phyloP scores from a whole-genome alignment of 352 stramenopile genomes.

The Phytophthora cryptogea region DNA sequence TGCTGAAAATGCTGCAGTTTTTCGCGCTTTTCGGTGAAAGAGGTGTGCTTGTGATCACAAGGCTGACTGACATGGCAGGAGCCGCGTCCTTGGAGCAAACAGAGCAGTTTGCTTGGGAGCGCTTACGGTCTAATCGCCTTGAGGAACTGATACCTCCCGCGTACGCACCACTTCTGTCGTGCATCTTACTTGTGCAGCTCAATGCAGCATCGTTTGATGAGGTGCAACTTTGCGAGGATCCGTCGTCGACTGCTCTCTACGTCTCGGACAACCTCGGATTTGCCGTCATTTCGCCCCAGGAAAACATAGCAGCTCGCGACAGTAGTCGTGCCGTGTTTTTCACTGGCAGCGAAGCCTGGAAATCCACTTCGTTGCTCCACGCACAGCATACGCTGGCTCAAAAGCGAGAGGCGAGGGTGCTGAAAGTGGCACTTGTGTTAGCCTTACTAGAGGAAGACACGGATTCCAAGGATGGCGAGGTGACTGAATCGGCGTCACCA shows the following conservation, averaged over 20 bases:
- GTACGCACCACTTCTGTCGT: constrained; percentile 43
- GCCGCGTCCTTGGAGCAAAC: constrained; percentile 28
- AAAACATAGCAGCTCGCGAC: constrained; percentile 23
- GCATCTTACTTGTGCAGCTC: constrained; percentile 47
- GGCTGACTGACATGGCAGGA: constrained; percentile 27
- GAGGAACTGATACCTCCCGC: constrained; percentile 36
- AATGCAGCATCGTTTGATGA: constrained; percentile 35
- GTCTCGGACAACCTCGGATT: constrained; percentile 38
- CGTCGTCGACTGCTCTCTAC: constrained; percentile 38
- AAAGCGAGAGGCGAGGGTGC: constrained; percentile 36
- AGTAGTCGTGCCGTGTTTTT: constrained; percentile 40
- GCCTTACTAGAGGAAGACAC: constrained; percentile 35
- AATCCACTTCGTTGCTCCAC: constrained; percentile 33
- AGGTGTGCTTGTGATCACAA: constrained; percentile 48
- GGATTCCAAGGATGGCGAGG: constrained; percentile 26
- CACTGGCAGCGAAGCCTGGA: constrained; percentile 37
- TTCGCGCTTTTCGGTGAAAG: constrained; percentile 61
- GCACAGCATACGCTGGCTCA: constrained; percentile 20
- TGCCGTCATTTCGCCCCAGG: constrained; percentile 43
- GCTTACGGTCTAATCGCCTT: constrained; percentile 35
- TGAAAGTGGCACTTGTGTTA: constrained; percentile 43
- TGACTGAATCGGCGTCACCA: constrained; percentile 20
- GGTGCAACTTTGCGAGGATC: constrained; percentile 53
- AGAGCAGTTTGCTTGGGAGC: constrained; percentile 48
- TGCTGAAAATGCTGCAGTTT: constrained; percentile 59